Evolutionary conservation across 2,329 filamentous ascomycete species (phyloP), one percentile per base, ranked within the genome.

Genomic region (Anisogramma anomala): DNA sequence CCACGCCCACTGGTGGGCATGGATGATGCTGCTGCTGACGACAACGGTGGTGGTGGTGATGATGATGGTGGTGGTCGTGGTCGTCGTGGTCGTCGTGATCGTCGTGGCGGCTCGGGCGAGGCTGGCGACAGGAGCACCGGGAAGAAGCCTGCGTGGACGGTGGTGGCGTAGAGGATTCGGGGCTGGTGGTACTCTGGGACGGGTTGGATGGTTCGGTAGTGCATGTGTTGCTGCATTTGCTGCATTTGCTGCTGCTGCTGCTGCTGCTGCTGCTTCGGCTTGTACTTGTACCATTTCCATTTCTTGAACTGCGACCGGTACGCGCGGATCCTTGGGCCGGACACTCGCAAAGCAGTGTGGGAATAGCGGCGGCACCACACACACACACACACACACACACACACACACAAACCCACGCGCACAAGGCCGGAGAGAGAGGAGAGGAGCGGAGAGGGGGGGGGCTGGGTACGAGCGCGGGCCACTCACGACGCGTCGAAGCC

Each of bases 221-320:
- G 13, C 14, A 39, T 39, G 4, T 25, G 36, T 14, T 30, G 27
- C 15, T 30, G 27, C 11, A n/a, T n/a, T n/a, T n/a, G n/a, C n/a
- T n/a, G n/a, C 15, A 15, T 14, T 7, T 18, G 14, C 10, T n/a
- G 30, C 10, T 17, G 31, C 9, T 11, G 18, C 11, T 7, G n/a
- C 4, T 2, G 3, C 11, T 22, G 38, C 4, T 13, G 14, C 8
- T 28, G 23, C 20, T 26, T 17, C 20, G 17, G 13, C 39, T 64
- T 67, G 52, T 72, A 72, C 51, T 72, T 72, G 49, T 55, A 53
- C 31, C 69, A 48, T 3, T 56, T 50, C 69, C 69, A 72, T 43
- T 53, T 58, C 18, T 65, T 59, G 46, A 72, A 61, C 27, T 65
- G 59, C n/a, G 66, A 65, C 15, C 67, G 58, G 49, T 71, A 72